phyloP scores from a whole-genome alignment of 2,329 filamentous ascomycete genomes.

The Teratosphaeria pseudoeucalypti region DNA sequence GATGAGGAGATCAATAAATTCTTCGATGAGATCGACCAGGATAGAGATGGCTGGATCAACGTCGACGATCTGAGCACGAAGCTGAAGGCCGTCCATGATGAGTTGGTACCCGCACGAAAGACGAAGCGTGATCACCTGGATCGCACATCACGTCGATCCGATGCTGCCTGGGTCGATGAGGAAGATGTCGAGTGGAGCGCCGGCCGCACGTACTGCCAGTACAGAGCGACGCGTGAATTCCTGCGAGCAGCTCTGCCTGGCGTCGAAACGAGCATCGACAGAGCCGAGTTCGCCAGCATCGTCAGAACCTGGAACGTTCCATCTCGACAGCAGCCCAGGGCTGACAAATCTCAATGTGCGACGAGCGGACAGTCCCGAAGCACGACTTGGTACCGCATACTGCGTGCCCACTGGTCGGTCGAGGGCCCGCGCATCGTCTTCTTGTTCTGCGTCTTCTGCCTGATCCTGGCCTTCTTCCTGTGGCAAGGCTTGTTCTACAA shows the following conservation, averaged over 20 bases:
- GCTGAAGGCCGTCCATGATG: constrained; percentile 43
- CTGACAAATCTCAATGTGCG: neutral
- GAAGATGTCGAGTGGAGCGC: neutral
- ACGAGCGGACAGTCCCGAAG: neutral
- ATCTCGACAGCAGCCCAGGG: neutral
- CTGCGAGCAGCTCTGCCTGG: neutral
- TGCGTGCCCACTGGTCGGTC: neutral
- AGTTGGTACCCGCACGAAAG: constrained; percentile 36
- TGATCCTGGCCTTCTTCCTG: constrained; percentile 37
- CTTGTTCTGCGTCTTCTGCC: neutral
- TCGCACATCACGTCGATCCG: neutral
- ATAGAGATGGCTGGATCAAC: constrained; percentile 43
- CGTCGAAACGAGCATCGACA: neutral
- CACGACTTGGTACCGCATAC: neutral
- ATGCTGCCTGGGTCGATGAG: neutral
- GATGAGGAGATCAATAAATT: constrained; percentile 44
- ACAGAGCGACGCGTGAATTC: neutral
- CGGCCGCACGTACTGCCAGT: neutral
- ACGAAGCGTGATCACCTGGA: constrained; percentile 37
- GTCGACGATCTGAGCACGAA: constrained; percentile 45
- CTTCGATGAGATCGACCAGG: constrained; percentile 42
- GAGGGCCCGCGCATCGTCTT: neutral
- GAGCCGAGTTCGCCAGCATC: neutral
- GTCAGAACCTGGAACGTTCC: neutral
- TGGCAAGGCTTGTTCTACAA: constrained; percentile 48